Evolutionary conservation across 257 asterid genomes (phyloP).

Genomic region (Fraxinus pennsylvanica): DNA sequence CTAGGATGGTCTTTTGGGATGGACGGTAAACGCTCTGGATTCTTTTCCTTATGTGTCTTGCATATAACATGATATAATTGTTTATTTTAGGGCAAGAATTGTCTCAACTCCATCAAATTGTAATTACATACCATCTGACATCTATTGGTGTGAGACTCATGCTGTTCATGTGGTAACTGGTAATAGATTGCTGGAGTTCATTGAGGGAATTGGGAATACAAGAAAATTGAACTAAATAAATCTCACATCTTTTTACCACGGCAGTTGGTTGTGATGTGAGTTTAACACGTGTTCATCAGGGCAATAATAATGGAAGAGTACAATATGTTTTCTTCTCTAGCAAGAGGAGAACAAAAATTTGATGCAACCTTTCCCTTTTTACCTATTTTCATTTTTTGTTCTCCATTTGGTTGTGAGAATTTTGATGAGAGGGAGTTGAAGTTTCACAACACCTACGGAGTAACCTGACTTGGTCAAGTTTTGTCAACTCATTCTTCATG

Average conservation of each 20-base stretch:
- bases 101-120: not conserved
- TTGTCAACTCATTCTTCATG: not conserved
- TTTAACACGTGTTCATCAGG: not conserved
- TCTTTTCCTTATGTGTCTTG: not conserved
- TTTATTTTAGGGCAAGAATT: not conserved
- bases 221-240: not conserved
- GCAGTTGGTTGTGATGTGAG: not conserved
- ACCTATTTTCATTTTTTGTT: no score
- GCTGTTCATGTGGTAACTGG: not conserved
- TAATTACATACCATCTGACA: not conserved
- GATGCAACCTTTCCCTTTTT: no score
- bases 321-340: no score
- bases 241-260: not conserved
- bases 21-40: constrained; percentile 32
- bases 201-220: not conserved
- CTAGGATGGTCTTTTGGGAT: constrained; percentile 11
- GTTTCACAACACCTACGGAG: not conserved
- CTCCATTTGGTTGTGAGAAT: not conserved
- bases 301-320: no score
- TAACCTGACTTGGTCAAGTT: not conserved
- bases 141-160: not conserved
- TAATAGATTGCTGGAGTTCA: not conserved
- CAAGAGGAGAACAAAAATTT: no score
- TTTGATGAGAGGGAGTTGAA: not conserved
- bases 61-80: no score